Base-by-base conservation (phyloP, 73 alveolate species). In the Breviolum minutum region DNA sequence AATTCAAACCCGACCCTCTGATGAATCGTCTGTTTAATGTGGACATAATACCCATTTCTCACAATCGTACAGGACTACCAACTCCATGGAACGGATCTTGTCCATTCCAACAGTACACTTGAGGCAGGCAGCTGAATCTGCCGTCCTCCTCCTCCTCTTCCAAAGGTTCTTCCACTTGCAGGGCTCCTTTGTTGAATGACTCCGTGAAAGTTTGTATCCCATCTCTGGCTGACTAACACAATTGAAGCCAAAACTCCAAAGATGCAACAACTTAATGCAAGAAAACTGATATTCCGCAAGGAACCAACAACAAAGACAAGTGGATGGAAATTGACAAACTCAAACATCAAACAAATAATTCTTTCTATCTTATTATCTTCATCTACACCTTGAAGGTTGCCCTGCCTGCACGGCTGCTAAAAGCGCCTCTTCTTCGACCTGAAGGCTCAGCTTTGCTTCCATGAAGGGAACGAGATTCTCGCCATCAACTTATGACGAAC, bases 361-460 rank as follows among this genome's bases (percentile, higher is more conserved):
- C 77, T 1, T 68, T 2, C 2, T 68, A 66, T 68, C 54, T 40
- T 40, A 0, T 3, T 40, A 40, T 40, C 54, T 40, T 40, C 54
- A 40, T 40, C 54, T 40, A 40, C 54, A 40, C 3, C 54, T 40
- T 3, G 54, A 0, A 0, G 0, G 54, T 40, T 40, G 54, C 54
- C 54, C 54, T 62, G 20, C 98, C 98, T 73, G 98, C 98, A 14
- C 89, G 90, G 60, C 90, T 92, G 80, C 98, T 92, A 68, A 92
- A 92, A n/a, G 98, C 98, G 26, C 98, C 98, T 9, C 98, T 29
- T 16, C 98, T 83, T 17, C 98, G 80, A 7, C 97, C 97, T 83
- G 74, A 0, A 40, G 54, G 26, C 81, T 27, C 9, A 27, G 22
- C 81, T 71, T 27, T 7, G 26, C 9, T 24, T 2, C 32, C 10